phyloP scores from a whole-genome alignment of 306 rosid genomes.

The Begonia fuchsioides region DNA sequence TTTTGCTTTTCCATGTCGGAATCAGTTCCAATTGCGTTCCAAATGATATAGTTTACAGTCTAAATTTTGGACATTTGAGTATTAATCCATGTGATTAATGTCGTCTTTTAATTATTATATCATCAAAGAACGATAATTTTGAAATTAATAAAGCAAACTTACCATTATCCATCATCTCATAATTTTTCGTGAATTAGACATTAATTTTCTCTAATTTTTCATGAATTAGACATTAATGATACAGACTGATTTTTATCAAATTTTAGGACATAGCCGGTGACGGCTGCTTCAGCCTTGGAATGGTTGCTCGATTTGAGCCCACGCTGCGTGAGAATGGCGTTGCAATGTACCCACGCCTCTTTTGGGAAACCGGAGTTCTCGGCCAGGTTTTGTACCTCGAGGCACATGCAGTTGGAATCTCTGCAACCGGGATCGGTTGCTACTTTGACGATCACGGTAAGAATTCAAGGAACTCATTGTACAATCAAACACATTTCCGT shows the following conservation, averaged over 20 bases:
- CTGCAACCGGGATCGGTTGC: conserved; percentile 99
- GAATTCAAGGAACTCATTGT: not conserved
- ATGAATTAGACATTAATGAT: no score
- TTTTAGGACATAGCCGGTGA: conserved; percentile 81
- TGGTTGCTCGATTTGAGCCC: conserved; percentile 71
- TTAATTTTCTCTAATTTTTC: not conserved
- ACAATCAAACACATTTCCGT: no score
- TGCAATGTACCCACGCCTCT: conserved; percentile 88
- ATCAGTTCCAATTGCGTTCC: no score
- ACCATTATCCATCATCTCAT: not conserved
- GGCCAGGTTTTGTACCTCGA: conserved; percentile 95
- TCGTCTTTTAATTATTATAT: not conserved
- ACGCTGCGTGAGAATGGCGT: conserved; percentile 35
- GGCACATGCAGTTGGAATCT: conserved; percentile 76
- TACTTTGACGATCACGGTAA: conserved; percentile 90
- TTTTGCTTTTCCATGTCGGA: no score
- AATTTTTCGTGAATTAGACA: not conserved
- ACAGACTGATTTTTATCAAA: not conserved
- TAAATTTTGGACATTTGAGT: no score
- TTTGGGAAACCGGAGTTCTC: conserved; percentile 97
- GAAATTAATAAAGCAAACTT: no score
- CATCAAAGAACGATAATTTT: no score
- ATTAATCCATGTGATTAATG: no score
- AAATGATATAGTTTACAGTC: no score
- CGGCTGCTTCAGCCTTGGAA: conserved; percentile 96